A percentile compares a stretch with the other conserved stretches of the same genome.
phyloP scores from a whole-genome alignment of 345 rosid species.

The Dipteronia sinensis region DNA sequence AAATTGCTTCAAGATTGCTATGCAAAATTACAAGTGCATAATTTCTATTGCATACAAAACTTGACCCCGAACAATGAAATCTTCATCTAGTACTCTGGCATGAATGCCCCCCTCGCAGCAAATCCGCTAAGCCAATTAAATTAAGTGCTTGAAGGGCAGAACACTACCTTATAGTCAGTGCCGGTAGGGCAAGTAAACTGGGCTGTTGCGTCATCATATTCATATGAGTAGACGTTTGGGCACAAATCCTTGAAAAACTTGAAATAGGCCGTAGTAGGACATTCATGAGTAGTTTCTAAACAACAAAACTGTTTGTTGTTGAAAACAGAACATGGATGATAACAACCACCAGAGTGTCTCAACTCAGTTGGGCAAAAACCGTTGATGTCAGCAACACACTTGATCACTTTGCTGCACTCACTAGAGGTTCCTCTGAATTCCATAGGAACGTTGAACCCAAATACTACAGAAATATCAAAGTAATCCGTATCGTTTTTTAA shows the following conservation, averaged over 20 bases:
- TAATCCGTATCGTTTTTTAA: background rate
- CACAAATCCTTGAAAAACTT: background rate
- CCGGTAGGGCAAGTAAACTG: background rate
- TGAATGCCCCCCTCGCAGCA: too few species aligned
- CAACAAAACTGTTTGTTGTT: background rate
- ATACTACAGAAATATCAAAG: conserved; percentile 20
- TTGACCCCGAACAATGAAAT: too few species aligned
- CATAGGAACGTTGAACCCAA: conserved; percentile 33
- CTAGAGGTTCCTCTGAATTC: conserved; percentile 20
- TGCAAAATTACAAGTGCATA: too few species aligned
- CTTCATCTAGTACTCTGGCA: too few species aligned
- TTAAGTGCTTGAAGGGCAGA: background rate
- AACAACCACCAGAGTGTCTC: conserved; percentile 7
- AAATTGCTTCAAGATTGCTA: too few species aligned
- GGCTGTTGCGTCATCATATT: background rate
- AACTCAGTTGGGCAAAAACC: background rate
- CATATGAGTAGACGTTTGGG: background rate
- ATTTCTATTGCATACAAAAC: too few species aligned
- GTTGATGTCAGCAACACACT: background rate
- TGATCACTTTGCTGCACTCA: background rate
- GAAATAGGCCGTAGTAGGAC: background rate
- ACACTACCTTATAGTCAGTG: background rate
- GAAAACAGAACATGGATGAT: background rate
- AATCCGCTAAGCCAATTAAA: too few species aligned
- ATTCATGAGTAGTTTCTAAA: too few species aligned